Evolutionary conservation across 2,329 filamentous ascomycete species (phyloP).

Genomic region (Pseudocercospora eumusae): DNA sequence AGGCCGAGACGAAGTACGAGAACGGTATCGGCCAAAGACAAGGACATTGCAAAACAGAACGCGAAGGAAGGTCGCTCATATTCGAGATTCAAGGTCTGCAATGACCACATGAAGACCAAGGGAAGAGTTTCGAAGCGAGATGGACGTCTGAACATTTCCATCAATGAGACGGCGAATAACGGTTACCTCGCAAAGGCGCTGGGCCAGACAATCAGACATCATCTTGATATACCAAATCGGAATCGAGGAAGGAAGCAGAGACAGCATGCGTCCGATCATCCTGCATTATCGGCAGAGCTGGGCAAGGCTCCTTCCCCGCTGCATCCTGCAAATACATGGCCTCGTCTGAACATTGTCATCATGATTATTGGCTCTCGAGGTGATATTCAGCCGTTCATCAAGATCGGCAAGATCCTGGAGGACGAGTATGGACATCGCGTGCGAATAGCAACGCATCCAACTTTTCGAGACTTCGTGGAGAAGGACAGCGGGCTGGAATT

Average conservation of each 20-base stretch:
- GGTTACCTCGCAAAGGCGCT: constrained; percentile 75
- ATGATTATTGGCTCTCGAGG: constrained; percentile 81
- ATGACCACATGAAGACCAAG: constrained; percentile 65
- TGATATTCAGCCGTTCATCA: constrained; percentile 78
- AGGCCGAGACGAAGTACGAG: constrained; percentile 11
- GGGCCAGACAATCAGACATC: constrained; percentile 62
- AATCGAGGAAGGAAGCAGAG: constrained; percentile 38
- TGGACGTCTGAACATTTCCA: constrained; percentile 69
- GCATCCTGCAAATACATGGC: constrained; percentile 36
- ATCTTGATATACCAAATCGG: constrained; percentile 45
- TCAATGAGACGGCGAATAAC: constrained; percentile 68
- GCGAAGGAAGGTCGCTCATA: constrained; percentile 41
- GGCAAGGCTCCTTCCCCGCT: constrained; percentile 33
- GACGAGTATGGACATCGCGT: constrained; percentile 73
- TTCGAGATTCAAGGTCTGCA: constrained; percentile 61
- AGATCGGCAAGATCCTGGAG: constrained; percentile 70
- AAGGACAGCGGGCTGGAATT: constrained; percentile 74
- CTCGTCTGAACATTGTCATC: constrained; percentile 73
- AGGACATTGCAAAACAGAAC: constrained; percentile 19
- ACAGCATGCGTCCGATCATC: constrained; percentile 31
- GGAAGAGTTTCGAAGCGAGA: constrained; percentile 67
- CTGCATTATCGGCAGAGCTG: constrained; percentile 26
- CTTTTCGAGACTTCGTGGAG: constrained; percentile 74
- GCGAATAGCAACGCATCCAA: constrained; percentile 75
- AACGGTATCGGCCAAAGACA: constrained; percentile 20